Percentiles rank a stretch among this genome's conserved stretches.
Evolutionary conservation across 202 grass and related monocot genomes (phyloP).

Genomic region (Schoenoplectus tabernaemontani): DNA sequence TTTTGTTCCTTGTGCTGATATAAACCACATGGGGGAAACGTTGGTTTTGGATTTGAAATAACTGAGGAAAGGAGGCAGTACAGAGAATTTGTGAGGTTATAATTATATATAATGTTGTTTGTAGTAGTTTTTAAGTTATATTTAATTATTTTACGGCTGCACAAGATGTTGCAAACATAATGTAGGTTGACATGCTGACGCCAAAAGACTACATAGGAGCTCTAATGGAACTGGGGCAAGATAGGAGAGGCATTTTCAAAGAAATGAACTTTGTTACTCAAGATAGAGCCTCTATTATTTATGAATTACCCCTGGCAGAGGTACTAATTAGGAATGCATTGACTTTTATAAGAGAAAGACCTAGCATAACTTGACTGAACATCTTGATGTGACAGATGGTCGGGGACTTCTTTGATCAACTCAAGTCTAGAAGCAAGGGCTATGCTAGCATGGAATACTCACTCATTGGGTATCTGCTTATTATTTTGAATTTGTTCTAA

Average conservation of each 20-base stretch:
- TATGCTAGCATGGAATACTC: constrained; percentile 99
- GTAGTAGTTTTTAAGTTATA: constrained; percentile 13
- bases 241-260: constrained; percentile 96
- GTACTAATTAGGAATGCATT: constrained; percentile 29
- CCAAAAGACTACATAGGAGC: constrained; percentile 95
- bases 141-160: constrained; percentile 22
- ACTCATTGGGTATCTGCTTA: constrained; percentile 55
- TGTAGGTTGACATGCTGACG: constrained; percentile 91
- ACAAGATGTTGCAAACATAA: not conserved
- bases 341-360: constrained; percentile 23
- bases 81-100: not conserved
- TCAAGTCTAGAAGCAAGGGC: constrained; percentile 97
- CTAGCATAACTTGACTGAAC: not conserved
- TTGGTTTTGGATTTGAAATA: not conserved
- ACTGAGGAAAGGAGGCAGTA: not conserved
- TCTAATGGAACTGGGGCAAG: constrained; percentile 97
- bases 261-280: constrained; percentile 94
- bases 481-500: not conserved
- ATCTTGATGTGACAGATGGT: constrained; percentile 61
- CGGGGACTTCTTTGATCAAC: constrained; percentile 99
- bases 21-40: not conserved
- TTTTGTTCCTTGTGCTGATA: not conserved
- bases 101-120: constrained; percentile 6
- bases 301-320: constrained; percentile 92
- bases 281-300: constrained; percentile 77